Evolutionary conservation across 139 green algal genomes (phyloP).

Genomic region (Closterium sp.): DNA sequence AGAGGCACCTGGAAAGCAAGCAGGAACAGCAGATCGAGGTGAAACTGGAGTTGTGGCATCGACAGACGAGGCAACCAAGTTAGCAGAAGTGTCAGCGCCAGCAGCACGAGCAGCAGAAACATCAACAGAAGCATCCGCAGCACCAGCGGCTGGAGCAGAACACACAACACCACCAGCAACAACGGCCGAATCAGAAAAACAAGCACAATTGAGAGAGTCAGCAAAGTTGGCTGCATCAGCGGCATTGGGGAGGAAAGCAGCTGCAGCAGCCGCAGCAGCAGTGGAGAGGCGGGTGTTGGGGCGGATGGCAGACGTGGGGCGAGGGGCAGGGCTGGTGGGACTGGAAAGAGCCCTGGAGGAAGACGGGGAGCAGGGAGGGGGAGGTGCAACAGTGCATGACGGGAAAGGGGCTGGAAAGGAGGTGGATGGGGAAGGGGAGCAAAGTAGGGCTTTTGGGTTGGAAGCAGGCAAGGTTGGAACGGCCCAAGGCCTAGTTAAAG

Average conservation of each 20-base stretch:
- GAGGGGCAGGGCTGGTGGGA: not conserved
- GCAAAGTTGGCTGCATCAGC: not conserved
- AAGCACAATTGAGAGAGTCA: not conserved
- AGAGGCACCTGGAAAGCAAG: not conserved
- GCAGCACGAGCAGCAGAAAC: not conserved
- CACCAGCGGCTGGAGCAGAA: not conserved
- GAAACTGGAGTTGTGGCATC: no score
- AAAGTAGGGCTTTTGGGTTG: not conserved
- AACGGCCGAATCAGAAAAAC: not conserved
- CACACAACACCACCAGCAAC: not conserved
- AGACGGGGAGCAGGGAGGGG: not conserved
- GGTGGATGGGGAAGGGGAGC: not conserved
- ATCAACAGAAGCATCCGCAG: not conserved
- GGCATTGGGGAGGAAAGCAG: no score
- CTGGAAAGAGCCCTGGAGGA: not conserved
- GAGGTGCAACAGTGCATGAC: not conserved
- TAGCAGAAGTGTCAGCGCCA: not conserved
- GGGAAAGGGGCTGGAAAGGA: not conserved
- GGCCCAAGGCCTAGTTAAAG: no score
- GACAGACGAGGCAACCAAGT: not conserved
- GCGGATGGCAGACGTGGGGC: not conserved
- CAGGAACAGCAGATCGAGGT: not conserved
- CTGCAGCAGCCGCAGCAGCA: not conserved
- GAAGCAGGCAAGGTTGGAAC: no score
- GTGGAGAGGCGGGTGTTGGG: not conserved